Evolutionary conservation across 257 asterid species (phyloP).

Genomic region (Datura wrightii): DNA sequence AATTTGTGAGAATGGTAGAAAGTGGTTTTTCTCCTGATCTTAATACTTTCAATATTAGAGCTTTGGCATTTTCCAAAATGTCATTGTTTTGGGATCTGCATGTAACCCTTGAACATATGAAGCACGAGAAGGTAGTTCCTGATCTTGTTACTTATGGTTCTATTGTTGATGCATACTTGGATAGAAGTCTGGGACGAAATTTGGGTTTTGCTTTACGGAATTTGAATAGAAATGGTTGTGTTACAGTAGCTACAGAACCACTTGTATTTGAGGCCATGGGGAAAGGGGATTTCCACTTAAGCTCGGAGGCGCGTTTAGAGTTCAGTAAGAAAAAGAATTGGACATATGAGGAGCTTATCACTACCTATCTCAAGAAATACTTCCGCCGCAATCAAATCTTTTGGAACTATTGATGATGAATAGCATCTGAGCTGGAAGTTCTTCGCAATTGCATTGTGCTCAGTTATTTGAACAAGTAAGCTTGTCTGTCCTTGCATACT

Average conservation of each 20-base stretch:
- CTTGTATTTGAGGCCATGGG: slow-evolving; percentile 82
- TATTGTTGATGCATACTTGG: slow-evolving; percentile 82
- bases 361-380: slow-evolving; percentile 66
- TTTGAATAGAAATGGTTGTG: slow-evolving; percentile 49
- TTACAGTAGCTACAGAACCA: slow-evolving; percentile 61
- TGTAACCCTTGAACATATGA: slow-evolving; percentile 91
- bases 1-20: slow-evolving; percentile 87
- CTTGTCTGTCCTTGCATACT: slow-evolving; percentile 26
- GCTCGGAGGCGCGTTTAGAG: slow-evolving; percentile 67
- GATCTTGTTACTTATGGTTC: slow-evolving; percentile 95
- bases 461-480: slow-evolving; percentile 21
- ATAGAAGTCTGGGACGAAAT: slow-evolving; percentile 74
- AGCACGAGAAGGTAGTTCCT: slow-evolving; percentile 67
- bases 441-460: slow-evolving; percentile 2
- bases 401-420: slow-evolving; percentile 77
- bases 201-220: slow-evolving; percentile 65
- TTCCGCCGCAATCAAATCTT: slow-evolving; percentile 72
- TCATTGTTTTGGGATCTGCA: slow-evolving; percentile 88
- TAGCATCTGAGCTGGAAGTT: slow-evolving; percentile 11
- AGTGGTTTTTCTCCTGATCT: slow-evolving; percentile 80
- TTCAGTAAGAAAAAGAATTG: slow-evolving; percentile 48
- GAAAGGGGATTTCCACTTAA: slow-evolving; percentile 86
- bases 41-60: slow-evolving; percentile 77
- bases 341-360: slow-evolving; percentile 70
- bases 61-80: slow-evolving; percentile 90